A percentile compares a stretch with the other conserved stretches of the same genome.
These are phyloP conservation scores for Microthlaspi erraticum DNA, from an alignment of 345 rosid genomes.

Conservation along the genomic window DNA sequence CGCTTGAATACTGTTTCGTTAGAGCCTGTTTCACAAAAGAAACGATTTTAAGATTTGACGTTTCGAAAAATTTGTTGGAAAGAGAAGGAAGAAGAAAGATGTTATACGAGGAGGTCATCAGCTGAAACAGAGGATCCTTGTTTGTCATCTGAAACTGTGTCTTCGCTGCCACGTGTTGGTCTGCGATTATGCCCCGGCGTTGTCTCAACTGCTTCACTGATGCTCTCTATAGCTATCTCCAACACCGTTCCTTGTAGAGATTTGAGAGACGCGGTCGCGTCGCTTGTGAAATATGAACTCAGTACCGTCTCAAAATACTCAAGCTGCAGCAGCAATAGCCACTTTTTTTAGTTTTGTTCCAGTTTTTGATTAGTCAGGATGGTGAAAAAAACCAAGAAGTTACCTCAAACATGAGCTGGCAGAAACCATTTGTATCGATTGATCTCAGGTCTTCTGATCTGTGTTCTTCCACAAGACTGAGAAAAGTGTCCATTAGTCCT, in stretches of 20 bases:
- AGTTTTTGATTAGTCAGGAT: not conserved
- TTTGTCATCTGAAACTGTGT: slow-evolving; percentile 78
- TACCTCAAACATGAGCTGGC: slow-evolving; percentile 99
- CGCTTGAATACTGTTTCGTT: slow-evolving; percentile 80
- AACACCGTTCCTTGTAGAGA: slow-evolving; percentile 82
- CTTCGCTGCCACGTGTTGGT: slow-evolving; percentile 96
- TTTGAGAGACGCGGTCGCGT: slow-evolving; percentile 80
- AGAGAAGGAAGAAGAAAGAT: slow-evolving; percentile 10
- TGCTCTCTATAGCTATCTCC: slow-evolving; percentile 87
- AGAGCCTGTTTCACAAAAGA: slow-evolving; percentile 57
- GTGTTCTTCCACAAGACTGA: slow-evolving; percentile 80
- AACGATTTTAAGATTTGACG: not conserved
- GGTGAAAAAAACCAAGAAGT: slow-evolving; percentile 8
- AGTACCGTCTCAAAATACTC: slow-evolving; percentile 91
- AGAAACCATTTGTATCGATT: slow-evolving; percentile 92
- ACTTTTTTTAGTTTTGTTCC: not conserved
- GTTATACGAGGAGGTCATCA: slow-evolving; percentile 89
- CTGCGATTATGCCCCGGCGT: slow-evolving; percentile 73
- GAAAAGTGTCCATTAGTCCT: slow-evolving; percentile 92
- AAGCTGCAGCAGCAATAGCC: slow-evolving; percentile 63
- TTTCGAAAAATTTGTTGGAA: not conserved
- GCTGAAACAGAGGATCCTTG: slow-evolving; percentile 83
- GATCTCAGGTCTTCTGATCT: slow-evolving; percentile 63
- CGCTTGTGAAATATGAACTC: slow-evolving; percentile 76
- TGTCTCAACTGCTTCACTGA: slow-evolving; percentile 66